phyloP scores from a whole-genome alignment of 805 yeast genomes.

The Candida taoyuanica region DNA sequence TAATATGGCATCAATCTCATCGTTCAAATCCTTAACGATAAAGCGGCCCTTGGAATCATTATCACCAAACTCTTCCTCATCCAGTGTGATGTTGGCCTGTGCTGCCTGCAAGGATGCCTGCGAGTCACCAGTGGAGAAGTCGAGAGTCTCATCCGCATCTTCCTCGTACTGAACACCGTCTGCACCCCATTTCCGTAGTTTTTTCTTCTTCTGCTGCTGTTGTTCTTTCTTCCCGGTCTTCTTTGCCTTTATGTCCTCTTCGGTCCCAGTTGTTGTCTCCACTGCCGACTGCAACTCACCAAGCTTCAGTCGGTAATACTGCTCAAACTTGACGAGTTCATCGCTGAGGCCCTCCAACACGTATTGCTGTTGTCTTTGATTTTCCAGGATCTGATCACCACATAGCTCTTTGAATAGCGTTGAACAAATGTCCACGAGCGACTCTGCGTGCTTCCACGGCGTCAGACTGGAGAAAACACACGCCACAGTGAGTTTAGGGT shows the following conservation, averaged over 20 bases:
- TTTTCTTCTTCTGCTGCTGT: slow-evolving; percentile 31
- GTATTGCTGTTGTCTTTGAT: slow-evolving; percentile 28
- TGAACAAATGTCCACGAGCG: slow-evolving; percentile 29
- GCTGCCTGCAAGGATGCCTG: neutral
- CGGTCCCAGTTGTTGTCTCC: neutral
- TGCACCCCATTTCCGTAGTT: slow-evolving; percentile 60
- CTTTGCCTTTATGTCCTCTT: neutral
- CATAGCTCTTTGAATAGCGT: slow-evolving; percentile 30
- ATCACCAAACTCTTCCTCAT: slow-evolving; percentile 36
- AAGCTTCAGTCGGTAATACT: slow-evolving; percentile 35
- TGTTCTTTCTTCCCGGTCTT: slow-evolving; percentile 6
- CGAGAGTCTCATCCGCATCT: slow-evolving; percentile 39
- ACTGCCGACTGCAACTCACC: slow-evolving; percentile 14
- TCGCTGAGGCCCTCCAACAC: slow-evolving; percentile 28
- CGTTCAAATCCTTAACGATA: slow-evolving; percentile 57
- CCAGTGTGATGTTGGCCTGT: slow-evolving; percentile 4
- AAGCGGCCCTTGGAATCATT: slow-evolving; percentile 52
- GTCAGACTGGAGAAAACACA: slow-evolving; percentile 38
- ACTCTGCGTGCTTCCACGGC: slow-evolving; percentile 32
- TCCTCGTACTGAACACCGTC: slow-evolving; percentile 50
- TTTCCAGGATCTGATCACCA: slow-evolving; percentile 25
- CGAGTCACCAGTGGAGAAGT: slow-evolving; percentile 43
- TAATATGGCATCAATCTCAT: slow-evolving; percentile 42
- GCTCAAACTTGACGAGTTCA: slow-evolving; percentile 35
- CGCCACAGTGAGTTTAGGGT: slow-evolving; percentile 39